A percentile compares a stretch with the other conserved stretches of the same genome.
These are phyloP conservation scores for Termitomyces sp. DNA, from an alignment of 768 basidiomycete genomes.

Conservation along the genomic window DNA sequence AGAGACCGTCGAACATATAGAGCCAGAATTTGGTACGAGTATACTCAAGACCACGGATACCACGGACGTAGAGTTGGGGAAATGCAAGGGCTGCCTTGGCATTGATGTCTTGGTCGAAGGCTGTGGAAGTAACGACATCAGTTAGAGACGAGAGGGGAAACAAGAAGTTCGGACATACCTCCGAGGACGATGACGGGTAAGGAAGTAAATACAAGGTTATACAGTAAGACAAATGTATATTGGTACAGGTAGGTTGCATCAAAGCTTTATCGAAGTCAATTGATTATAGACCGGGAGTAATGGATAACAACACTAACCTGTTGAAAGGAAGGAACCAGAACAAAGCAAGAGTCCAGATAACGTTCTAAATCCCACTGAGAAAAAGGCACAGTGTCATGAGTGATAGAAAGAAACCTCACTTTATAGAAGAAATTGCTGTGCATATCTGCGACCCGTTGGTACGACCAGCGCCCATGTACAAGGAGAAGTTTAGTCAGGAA, in stretches of 20 bases:
- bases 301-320: constrained; percentile 39
- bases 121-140: constrained; percentile 27
- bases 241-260: constrained; percentile 94
- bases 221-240: constrained; percentile 89
- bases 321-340: constrained; percentile 95
- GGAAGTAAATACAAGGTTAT: constrained; percentile 90
- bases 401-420: constrained; percentile 33
- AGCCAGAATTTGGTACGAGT: constrained; percentile 89
- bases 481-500: constrained; percentile 87
- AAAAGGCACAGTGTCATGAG: neutral
- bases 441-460: constrained; percentile 95
- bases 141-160: constrained; percentile 1
- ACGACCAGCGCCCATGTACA: constrained; percentile 96
- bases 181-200: constrained; percentile 89
- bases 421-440: constrained; percentile 99
- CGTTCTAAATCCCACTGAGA: constrained; percentile 45
- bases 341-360: constrained; percentile 89
- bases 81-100: constrained; percentile 85
- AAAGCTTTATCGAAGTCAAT: constrained; percentile 48
- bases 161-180: constrained; percentile 38
- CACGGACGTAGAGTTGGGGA: constrained; percentile 93
- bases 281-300: neutral
- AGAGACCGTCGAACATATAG: constrained; percentile 92
- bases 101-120: constrained; percentile 95
- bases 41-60: constrained; percentile 91